Evolutionary conservation across 2,329 filamentous ascomycete genomes (phyloP).

Genomic region (Metarhizium sp.): DNA sequence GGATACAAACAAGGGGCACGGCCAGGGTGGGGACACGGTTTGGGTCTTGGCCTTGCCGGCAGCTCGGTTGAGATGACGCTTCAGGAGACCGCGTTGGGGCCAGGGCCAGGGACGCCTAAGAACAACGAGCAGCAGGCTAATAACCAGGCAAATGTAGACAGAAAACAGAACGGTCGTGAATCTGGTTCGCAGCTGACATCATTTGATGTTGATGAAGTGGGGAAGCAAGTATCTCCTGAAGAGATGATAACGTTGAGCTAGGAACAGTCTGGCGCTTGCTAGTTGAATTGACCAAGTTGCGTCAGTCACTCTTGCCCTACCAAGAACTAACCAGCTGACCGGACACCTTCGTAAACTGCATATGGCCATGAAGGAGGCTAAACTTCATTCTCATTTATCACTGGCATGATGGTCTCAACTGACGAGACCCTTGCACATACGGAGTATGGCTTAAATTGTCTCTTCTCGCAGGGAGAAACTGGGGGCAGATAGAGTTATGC

Average conservation of each 20-base stretch:
- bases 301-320: neutral
- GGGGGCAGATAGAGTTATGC: too few relatives aligned
- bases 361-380: too few relatives aligned
- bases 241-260: neutral
- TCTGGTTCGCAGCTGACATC: neutral
- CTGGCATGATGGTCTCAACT: too few relatives aligned
- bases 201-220: neutral
- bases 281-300: neutral
- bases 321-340: neutral
- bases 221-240: neutral
- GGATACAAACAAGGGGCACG: neutral
- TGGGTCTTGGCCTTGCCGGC: neutral
- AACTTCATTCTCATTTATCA: too few relatives aligned
- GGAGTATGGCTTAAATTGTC: too few relatives aligned
- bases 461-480: too few relatives aligned
- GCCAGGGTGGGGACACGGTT: neutral
- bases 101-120: neutral
- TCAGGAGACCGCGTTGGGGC: neutral
- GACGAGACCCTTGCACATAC: too few relatives aligned
- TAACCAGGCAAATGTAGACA: neutral
- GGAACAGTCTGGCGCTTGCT: neutral
- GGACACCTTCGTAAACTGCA: too few relatives aligned
- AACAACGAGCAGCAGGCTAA: neutral
- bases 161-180: neutral
- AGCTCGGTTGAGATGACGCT: neutral